phyloP scores from a whole-genome alignment of 1,139 yeast species.

The Sugiyamaella sp. region DNA sequence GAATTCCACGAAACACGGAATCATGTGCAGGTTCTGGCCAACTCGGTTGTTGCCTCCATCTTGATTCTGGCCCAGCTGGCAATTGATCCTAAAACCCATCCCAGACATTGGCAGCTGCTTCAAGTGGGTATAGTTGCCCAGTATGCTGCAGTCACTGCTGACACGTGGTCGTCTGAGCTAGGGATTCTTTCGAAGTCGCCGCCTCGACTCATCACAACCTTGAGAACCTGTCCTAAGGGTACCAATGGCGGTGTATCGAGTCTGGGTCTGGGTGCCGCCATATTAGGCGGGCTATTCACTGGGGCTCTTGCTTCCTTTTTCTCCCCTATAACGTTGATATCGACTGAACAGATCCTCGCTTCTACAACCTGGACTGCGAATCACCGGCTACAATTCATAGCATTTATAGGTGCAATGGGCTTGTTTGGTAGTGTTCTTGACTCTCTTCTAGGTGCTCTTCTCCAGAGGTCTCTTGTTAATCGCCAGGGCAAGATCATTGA shows the following conservation, averaged over 20 bases:
- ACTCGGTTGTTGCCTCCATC: slow-evolving; percentile 45
- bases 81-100: background rate
- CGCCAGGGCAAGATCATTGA: slow-evolving; percentile 48
- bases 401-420: slow-evolving; percentile 43
- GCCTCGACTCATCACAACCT: slow-evolving; percentile 50
- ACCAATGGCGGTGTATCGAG: slow-evolving; percentile 54
- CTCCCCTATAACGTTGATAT: slow-evolving; percentile 27
- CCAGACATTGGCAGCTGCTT: slow-evolving; percentile 8
- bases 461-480: slow-evolving; percentile 46
- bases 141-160: slow-evolving; percentile 53
- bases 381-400: slow-evolving; percentile 33
- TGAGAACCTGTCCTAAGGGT: slow-evolving; percentile 50
- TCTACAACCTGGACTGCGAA: slow-evolving; percentile 16
- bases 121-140: slow-evolving; percentile 47
- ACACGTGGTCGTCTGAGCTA: slow-evolving; percentile 54
- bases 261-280: slow-evolving; percentile 47
- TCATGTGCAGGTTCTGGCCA: slow-evolving; percentile 49
- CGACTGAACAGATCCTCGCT: background rate
- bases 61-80: slow-evolving; percentile 30
- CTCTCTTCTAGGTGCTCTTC: slow-evolving; percentile 50
- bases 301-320: slow-evolving; percentile 40
- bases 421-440: slow-evolving; percentile 49
- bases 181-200: slow-evolving; percentile 48
- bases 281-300: slow-evolving; percentile 46
- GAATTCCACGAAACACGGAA: slow-evolving; percentile 40